phyloP scores from a whole-genome alignment of 2,329 filamentous ascomycete genomes.

The Achaetomium macrosporum region DNA sequence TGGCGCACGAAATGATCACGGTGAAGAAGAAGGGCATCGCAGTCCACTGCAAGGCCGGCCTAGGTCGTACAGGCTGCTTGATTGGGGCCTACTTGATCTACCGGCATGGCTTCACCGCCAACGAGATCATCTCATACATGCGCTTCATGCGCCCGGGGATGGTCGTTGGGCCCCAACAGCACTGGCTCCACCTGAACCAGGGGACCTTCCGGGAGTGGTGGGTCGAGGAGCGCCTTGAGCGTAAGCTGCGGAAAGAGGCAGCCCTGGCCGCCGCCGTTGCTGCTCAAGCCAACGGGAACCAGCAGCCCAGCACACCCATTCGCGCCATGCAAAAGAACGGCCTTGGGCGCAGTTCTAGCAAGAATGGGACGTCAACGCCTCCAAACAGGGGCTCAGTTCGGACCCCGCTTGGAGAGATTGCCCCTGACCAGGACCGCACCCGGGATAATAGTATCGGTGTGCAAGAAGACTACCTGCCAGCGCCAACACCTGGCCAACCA shows the following conservation, averaged over 20 bases:
- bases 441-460: constrained; percentile 51
- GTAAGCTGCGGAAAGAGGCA: constrained; percentile 56
- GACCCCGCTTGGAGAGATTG: constrained; percentile 87
- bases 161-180: constrained; percentile 97
- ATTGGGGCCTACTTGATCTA: constrained; percentile 98
- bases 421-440: constrained; percentile 67
- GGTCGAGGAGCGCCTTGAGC: constrained; percentile 80
- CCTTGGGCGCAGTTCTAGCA: constrained; percentile 54
- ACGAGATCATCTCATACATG: constrained; percentile 97
- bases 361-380: constrained; percentile 65
- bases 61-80: constrained; percentile 89
- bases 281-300: constrained; percentile 31
- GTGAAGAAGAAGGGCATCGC: constrained; percentile 88
- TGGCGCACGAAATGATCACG: constrained; percentile 91
- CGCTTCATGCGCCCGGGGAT: constrained; percentile 98
- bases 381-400: constrained; percentile 68
- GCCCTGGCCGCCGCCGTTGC: constrained; percentile 39
- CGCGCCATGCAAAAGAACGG: constrained; percentile 56
- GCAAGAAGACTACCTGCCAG: constrained; percentile 89
- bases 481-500: constrained; percentile 91
- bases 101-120: constrained; percentile 92
- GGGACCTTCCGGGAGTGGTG: constrained; percentile 98
- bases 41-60: constrained; percentile 96
- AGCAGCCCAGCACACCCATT: constrained; percentile 52
- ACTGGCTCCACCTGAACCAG: constrained; percentile 98